These are phyloP conservation scores for Colletotrichum somersetense DNA, from an alignment of 2,329 filamentous ascomycete genomes.

Conservation along the genomic window DNA sequence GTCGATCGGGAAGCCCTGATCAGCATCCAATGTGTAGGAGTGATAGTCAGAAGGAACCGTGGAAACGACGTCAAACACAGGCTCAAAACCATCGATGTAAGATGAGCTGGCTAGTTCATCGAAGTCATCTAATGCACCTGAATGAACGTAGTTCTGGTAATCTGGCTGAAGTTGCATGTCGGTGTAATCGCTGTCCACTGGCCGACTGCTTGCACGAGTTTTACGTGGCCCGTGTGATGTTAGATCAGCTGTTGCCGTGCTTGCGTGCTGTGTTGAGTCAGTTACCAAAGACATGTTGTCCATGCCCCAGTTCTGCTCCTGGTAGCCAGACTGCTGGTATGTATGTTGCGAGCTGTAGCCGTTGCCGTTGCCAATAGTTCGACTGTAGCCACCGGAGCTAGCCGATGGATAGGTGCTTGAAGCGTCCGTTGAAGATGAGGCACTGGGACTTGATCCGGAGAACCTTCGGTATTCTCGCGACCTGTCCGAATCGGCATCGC, in stretches of 20 bases:
- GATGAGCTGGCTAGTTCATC: constrained; percentile 27
- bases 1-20: constrained; percentile 26
- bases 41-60: constrained; percentile 38
- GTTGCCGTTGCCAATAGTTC: constrained; percentile 23
- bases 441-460: constrained; percentile 32
- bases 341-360: constrained; percentile 12
- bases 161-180: constrained; percentile 25
- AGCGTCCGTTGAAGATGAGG: constrained; percentile 35
- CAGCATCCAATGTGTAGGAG: constrained; percentile 39
- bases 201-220: constrained; percentile 9
- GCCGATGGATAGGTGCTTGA: constrained; percentile 29
- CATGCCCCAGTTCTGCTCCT: constrained; percentile 35
- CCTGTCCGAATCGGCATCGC: constrained; percentile 35
- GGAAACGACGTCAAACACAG: constrained; percentile 35
- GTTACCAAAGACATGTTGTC: constrained; percentile 27
- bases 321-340: constrained; percentile 32
- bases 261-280: constrained; percentile 7
- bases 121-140: constrained; percentile 30
- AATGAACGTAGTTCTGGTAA: constrained; percentile 29
- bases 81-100: constrained; percentile 36
- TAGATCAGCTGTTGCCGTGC: neutral
- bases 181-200: constrained; percentile 17
- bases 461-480: constrained; percentile 34
- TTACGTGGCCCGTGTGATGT: constrained; percentile 4
- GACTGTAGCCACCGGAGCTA: constrained; percentile 33